A percentile compares a stretch with the other conserved stretches of the same genome.
These are phyloP conservation scores for Nissolia schottii DNA, from an alignment of 306 rosid genomes.

Conservation along the genomic window DNA sequence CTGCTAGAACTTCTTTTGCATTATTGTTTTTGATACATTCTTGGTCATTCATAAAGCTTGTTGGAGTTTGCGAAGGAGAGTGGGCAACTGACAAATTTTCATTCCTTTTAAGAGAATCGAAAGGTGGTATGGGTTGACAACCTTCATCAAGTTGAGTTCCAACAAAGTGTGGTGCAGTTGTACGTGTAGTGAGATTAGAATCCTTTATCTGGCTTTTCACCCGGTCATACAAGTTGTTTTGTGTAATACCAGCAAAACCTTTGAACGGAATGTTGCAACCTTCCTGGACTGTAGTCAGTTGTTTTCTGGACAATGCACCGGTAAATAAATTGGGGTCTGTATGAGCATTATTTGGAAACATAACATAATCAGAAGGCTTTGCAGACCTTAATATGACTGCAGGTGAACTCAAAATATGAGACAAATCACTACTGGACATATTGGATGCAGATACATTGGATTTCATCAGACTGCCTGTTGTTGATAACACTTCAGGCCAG, in stretches of 20 bases:
- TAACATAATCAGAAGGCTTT: constrained; percentile 35
- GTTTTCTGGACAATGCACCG: constrained; percentile 41
- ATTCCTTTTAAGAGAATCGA: constrained; percentile 33
- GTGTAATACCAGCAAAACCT: constrained; percentile 36
- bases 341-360: constrained; percentile 26
- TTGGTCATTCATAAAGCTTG: constrained; percentile 34
- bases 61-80: constrained; percentile 35
- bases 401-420: constrained; percentile 35
- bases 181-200: constrained; percentile 17
- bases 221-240: constrained; percentile 20
- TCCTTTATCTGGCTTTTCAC: constrained; percentile 27
- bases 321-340: constrained; percentile 32
- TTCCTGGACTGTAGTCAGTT: constrained; percentile 22
- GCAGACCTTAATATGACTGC: constrained; percentile 43
- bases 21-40: constrained; percentile 27
- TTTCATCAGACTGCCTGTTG: constrained; percentile 44
- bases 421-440: constrained; percentile 28
- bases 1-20: constrained; percentile 28
- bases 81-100: constrained; percentile 26
- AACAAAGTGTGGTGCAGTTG: constrained; percentile 26
- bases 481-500: constrained; percentile 71
- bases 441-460: constrained; percentile 38
- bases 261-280: constrained; percentile 30
- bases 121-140: constrained; percentile 31
- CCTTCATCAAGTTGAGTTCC: constrained; percentile 34